Evolutionary conservation across 148 eudicot genomes (phyloP), one percentile per base, ranked within the genome.

Genomic region (Oxyria digyna): DNA sequence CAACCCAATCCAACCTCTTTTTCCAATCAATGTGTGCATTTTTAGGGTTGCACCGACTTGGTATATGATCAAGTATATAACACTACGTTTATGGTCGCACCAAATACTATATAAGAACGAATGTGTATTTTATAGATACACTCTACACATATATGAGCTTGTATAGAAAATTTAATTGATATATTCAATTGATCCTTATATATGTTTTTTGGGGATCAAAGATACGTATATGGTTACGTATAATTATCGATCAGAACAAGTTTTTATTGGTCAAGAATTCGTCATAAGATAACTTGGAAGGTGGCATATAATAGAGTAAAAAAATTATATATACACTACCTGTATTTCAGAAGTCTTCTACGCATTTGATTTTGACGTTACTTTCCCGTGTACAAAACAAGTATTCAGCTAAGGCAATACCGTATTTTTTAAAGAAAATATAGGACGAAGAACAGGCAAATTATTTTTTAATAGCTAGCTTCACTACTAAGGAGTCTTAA

Each of bases 321-420:
- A 38, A 35, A 35, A 35, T 35, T 10, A 52, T 24, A 11, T 10
- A 23, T 52, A 52, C 11, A 24, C 62, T 23, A 52, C 29, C 23
- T 52, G 4, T 7, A 52, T 23, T 52, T 14, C 31, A 2, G 29
- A 23, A 13, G 14, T 49, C 24, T 23, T 11, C 31, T 21, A 52
- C 21, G 23, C 59, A 11, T 23, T 52, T 52, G 62, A 52, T 24
- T 10, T 23, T 52, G 62, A 52, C 62, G 23, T 52, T 23, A 52
- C n/a, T 24, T 52, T 52, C 13, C 62, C 62, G 62, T 52, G 62
- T 52, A 20, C 62, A 52, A 52, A 52, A 52, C 62, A 52, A 52
- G 62, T 52, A 52, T 24, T 9, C 23, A 52, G 62, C 57, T 50
- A 50, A 50, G 11, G 12, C 49, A 15, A 14, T 45, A 7, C 8